Base-by-base conservation (phyloP, 2,329 filamentous ascomycete species). In the Colletotrichum lindemuthianum region DNA sequence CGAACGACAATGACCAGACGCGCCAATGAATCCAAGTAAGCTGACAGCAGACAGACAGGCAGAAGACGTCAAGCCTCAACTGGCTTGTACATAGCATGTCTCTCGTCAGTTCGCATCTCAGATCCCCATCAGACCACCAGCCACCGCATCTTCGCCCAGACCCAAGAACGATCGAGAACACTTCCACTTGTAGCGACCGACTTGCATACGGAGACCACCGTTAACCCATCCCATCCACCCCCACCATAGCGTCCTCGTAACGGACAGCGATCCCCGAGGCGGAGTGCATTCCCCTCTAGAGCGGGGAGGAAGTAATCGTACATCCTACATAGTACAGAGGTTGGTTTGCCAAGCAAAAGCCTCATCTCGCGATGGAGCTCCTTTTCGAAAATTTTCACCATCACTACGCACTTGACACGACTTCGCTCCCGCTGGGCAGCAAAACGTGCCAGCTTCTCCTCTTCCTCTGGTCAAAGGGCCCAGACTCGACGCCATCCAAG, bases 91-190 rank as follows among this genome's bases (percentile, higher is more conserved):
- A n/a, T n/a, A n/a, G n/a, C n/a, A n/a, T n/a, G n/a, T n/a, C 10
- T 7, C n/a, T n/a, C 10, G 39, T 41, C 4, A 41, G 45, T 43
- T 36, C 55, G 16, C 45, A 58, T 58, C 55, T 58, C 37, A 50
- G 55, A 58, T 58, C 55, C 44, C 43, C 16, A 49, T 58, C 45
- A 41, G 41, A 32, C 55, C 55, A 50, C 55, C 24, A 43, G 37
- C 55, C 55, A 50, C 55, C 24, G 24, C 39, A 16, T 44, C 39
- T 44, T 24, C n/a, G 32, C 43, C 6, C 45, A 41, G 8, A n/a
- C n/a, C 55, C 55, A 50, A 58, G 45, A 48, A 58, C 55, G 55
- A 58, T 50, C 55, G 55, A 58, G 55, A 58, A 58, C 37, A 43
- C 43, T 58, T 58, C 55, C 55, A 36, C 6, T 43, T 13, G 45